These are phyloP conservation scores for Chlamydomonas asymmetrica DNA, from an alignment of 139 green algal species.

Conservation along the genomic window DNA sequence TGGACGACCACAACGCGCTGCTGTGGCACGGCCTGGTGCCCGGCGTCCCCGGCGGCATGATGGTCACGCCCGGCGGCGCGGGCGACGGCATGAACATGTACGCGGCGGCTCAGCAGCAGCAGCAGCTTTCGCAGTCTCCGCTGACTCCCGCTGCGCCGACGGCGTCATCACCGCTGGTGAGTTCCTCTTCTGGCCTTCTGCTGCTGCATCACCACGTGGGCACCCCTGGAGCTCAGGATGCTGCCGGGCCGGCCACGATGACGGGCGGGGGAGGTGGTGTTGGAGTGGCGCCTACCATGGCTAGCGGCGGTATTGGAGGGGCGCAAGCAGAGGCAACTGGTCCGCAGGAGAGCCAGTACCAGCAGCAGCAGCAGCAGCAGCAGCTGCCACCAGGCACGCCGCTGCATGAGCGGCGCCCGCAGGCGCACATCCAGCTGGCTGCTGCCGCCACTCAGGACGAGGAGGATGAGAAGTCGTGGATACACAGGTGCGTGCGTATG, in stretches of 20 bases:
- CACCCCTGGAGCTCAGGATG: too few species aligned
- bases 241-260: too few species aligned
- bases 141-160: not conserved
- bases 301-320: too few species aligned
- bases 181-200: too few species aligned
- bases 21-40: slow-evolving; percentile 7
- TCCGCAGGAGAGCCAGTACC: not conserved
- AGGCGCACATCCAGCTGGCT: not conserved
- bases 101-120: not conserved
- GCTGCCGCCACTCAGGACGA: not conserved
- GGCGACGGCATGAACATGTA: not conserved
- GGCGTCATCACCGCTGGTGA: too few species aligned
- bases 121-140: not conserved
- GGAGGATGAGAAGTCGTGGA: not conserved
- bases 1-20: not conserved
- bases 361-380: not conserved
- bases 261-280: too few species aligned
- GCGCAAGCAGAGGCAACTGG: not conserved
- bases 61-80: too few species aligned
- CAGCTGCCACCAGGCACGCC: not conserved
- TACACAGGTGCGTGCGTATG: too few species aligned
- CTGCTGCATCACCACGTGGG: too few species aligned
- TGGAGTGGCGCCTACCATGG: too few species aligned
- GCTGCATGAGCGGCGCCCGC: not conserved
- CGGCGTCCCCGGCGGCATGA: not conserved